Evolutionary conservation across 352 stramenopile species (phyloP).

Genomic region (Poterioochromonas sp.): DNA sequence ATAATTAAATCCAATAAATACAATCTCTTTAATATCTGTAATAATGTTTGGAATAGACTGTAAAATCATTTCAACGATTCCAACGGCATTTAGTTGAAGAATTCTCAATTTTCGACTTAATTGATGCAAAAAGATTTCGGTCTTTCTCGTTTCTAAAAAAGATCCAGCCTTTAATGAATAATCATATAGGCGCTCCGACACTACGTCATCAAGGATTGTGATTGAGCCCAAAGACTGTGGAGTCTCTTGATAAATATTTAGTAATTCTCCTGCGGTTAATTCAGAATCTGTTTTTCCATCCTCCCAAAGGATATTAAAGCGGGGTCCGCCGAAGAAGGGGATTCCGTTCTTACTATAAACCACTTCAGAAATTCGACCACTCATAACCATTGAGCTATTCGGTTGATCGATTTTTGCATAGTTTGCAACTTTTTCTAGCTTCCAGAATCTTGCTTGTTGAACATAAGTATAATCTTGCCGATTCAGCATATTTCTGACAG

Average conservation of each 20-base stretch:
- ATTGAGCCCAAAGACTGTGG: not conserved
- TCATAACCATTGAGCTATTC: not conserved
- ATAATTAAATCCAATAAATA: not conserved
- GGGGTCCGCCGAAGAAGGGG: conserved; percentile 8
- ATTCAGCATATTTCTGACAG: not conserved
- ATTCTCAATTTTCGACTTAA: not conserved
- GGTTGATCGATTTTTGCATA: not conserved
- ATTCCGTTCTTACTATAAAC: not conserved
- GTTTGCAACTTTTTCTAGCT: not conserved
- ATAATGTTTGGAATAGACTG: not conserved
- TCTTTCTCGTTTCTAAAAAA: not conserved
- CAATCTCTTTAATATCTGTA: not conserved
- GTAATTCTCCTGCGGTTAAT: not conserved
- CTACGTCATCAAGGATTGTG: not conserved
- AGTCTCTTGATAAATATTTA: not conserved
- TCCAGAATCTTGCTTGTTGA: not conserved
- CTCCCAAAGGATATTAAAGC: conserved; percentile 24
- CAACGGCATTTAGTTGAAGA: not conserved
- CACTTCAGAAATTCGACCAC: not conserved
- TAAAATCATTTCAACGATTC: not conserved
- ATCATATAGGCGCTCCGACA: not conserved
- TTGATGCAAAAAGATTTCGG: not conserved
- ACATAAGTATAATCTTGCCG: not conserved
- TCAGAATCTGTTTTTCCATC: not conserved
- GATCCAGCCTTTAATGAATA: not conserved